Conservation (phyloP, 2,329 filamentous ascomycete species). For the Cladobotryum mycophilum region DNA sequence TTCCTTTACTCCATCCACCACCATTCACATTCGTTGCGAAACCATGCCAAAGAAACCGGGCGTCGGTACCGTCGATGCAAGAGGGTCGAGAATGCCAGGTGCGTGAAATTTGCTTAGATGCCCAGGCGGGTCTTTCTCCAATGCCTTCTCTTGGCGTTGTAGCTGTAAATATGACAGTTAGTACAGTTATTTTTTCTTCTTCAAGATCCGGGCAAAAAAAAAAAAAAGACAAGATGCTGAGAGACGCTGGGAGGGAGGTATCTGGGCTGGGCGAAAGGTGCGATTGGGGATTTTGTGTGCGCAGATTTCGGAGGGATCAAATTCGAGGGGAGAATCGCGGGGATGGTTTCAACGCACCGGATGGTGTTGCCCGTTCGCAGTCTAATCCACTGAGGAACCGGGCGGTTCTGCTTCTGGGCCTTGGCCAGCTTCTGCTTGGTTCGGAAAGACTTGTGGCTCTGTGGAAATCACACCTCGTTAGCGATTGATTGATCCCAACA, state of each 20-base stretch:
- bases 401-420: conserved; percentile 99
- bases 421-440: conserved; percentile 99
- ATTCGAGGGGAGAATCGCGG: background rate
- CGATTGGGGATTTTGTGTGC: background rate
- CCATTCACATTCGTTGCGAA: conserved; percentile 22
- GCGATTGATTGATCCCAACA: conserved; percentile 6
- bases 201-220: background rate
- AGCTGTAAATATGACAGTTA: conserved; percentile 52
- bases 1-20: conserved; percentile 12
- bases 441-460: conserved; percentile 99
- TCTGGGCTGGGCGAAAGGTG: no score
- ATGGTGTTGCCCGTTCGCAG: conserved; percentile 98
- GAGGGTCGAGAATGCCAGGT: conserved; percentile 13
- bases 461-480: conserved; percentile 22
- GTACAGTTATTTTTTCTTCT: background rate
- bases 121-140: conserved; percentile 99
- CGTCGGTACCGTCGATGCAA: conserved; percentile 17
- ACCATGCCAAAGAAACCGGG: conserved; percentile 20
- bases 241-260: background rate
- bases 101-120: conserved; percentile 64
- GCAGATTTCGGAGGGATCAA: background rate
- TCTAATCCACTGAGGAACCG: conserved; percentile 99
- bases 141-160: conserved; percentile 99
- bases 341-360: conserved; percentile 64
- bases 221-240: background rate